Percentiles rank a stretch among this genome's conserved stretches.
These are phyloP conservation scores for Nitzschia palea DNA, from an alignment of 108 stramenopile species.

Conservation along the genomic window DNA sequence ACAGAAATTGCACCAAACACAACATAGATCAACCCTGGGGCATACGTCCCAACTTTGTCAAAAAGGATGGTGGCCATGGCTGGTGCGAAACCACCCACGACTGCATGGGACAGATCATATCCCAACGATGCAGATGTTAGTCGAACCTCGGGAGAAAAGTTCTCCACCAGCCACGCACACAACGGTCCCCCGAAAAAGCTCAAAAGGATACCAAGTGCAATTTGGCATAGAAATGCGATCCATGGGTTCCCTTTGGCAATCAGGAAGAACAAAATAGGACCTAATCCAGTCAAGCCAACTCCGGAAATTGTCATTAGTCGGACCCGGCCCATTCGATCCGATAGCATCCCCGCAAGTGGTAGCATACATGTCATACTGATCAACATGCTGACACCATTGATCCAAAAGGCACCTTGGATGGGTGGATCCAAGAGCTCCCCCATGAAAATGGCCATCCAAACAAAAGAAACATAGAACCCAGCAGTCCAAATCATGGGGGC, in stretches of 20 bases:
- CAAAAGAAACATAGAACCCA: slow-evolving; percentile 62
- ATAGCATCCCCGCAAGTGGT: slow-evolving; percentile 52
- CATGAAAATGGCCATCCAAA: slow-evolving; percentile 76
- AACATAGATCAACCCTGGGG: slow-evolving; percentile 52
- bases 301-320: slow-evolving; percentile 48
- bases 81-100: slow-evolving; percentile 62
- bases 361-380: slow-evolving; percentile 51
- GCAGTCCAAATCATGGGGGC: slow-evolving; percentile 65
- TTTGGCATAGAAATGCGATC: slow-evolving; percentile 54
- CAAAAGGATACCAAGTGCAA: slow-evolving; percentile 46
- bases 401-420: slow-evolving; percentile 54
- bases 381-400: slow-evolving; percentile 55
- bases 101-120: slow-evolving; percentile 62
- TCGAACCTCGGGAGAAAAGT: slow-evolving; percentile 52
- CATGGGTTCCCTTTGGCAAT: slow-evolving; percentile 42
- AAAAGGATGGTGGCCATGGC: slow-evolving; percentile 60
- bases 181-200: slow-evolving; percentile 64
- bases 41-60: slow-evolving; percentile 35
- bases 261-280: slow-evolving; percentile 45
- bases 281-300: slow-evolving; percentile 38
- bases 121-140: slow-evolving; percentile 60
- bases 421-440: slow-evolving; percentile 57
- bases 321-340: slow-evolving; percentile 50
- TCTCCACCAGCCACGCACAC: slow-evolving; percentile 67
- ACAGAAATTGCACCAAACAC: slow-evolving; percentile 42